Conservation (phyloP, 768 basidiomycete species). For the Mrakia hoshinonis region DNA sequence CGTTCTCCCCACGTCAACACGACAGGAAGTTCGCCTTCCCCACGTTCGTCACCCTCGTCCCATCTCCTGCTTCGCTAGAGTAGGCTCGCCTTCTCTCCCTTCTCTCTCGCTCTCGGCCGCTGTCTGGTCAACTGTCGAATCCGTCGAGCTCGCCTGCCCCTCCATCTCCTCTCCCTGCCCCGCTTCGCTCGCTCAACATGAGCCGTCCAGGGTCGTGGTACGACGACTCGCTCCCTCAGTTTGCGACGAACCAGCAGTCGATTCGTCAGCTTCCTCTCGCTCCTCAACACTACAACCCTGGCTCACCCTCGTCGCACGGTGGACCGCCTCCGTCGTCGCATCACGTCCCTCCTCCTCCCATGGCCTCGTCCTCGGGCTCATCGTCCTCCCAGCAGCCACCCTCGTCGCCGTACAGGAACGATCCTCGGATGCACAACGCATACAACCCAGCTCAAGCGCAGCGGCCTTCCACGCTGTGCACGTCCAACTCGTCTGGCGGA, state of each 20-base stretch:
- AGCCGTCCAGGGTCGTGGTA: conserved; percentile 9
- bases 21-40: background rate
- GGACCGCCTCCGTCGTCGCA: conserved; percentile 3
- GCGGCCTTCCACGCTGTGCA: background rate
- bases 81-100: background rate
- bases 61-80: background rate
- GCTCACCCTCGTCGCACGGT: background rate
- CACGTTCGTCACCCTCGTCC: background rate
- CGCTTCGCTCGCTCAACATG: background rate
- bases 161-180: background rate
- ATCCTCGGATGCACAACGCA: background rate
- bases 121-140: background rate
- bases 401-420: background rate
- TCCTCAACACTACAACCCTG: background rate
- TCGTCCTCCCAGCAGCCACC: background rate
- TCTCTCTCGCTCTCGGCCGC: background rate
- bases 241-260: background rate
- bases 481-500: background rate
- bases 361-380: background rate
- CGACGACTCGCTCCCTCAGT: conserved; percentile 17
- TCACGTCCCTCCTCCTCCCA: background rate
- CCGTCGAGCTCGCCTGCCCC: background rate
- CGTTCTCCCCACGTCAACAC: background rate
- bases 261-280: conserved; percentile 9
- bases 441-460: background rate